A percentile compares a stretch with the other conserved stretches of the same genome.
phyloP scores from a whole-genome alignment of 1,284 basidiomycete species.

The Inonotus obliquus region DNA sequence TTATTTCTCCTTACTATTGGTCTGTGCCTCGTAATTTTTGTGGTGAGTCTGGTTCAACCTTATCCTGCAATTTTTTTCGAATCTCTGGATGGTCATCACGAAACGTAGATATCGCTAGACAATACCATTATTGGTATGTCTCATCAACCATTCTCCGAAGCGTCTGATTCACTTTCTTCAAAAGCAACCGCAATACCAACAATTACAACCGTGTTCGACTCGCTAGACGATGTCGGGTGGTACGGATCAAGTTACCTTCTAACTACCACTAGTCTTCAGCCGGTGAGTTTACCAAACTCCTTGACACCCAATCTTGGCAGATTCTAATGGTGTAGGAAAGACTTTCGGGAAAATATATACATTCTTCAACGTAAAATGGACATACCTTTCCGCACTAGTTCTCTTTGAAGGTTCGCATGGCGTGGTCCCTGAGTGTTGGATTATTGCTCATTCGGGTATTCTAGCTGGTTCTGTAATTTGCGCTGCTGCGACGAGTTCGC shows the following conservation, averaged over 20 bases:
- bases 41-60: slow-evolving; percentile 11
- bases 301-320: not conserved
- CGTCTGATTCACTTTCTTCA: not conserved
- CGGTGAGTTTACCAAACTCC: not conserved
- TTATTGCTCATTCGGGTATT: not conserved
- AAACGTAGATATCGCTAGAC: slow-evolving; percentile 27
- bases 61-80: not conserved
- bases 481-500: slow-evolving; percentile 37
- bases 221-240: slow-evolving; percentile 19
- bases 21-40: slow-evolving; percentile 18
- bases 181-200: slow-evolving; percentile 33
- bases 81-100: not conserved
- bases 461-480: slow-evolving; percentile 30
- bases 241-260: slow-evolving; percentile 33
- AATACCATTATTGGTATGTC: slow-evolving; percentile 34
- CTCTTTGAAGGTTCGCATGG: slow-evolving; percentile 28
- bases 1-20: slow-evolving; percentile 16
- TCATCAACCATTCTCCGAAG: not conserved
- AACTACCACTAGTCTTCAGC: slow-evolving; percentile 23
- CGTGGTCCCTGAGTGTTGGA: not conserved
- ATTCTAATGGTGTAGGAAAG: not conserved
- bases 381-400: slow-evolving; percentile 30
- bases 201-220: slow-evolving; percentile 26
- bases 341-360: slow-evolving; percentile 22
- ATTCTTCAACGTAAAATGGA: slow-evolving; percentile 26